Conservation (phyloP, 305 asterid species). For the Fraxinus nigra region DNA sequence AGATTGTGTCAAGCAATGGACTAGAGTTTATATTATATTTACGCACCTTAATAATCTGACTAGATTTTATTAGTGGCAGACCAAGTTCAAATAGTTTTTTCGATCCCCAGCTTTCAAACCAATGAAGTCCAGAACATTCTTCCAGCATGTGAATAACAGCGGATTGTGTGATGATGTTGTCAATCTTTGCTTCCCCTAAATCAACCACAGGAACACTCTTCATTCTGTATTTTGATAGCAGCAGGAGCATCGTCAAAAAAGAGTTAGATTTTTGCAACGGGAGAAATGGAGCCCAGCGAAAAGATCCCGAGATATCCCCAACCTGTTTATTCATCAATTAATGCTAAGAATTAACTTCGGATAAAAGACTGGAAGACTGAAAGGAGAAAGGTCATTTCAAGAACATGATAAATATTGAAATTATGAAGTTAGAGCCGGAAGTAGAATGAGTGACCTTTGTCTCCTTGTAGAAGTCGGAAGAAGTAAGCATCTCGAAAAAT, state of each 20-base stretch:
- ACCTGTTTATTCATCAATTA: slow-evolving; percentile 48
- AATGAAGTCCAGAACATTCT: slow-evolving; percentile 92
- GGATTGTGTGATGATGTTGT: slow-evolving; percentile 81
- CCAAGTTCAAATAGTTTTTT: slow-evolving; percentile 83
- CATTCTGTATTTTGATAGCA: slow-evolving; percentile 90
- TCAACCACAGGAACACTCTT: slow-evolving; percentile 92
- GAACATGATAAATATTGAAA: not conserved
- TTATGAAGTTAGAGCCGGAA: not conserved
- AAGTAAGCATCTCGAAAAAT: slow-evolving; percentile 78
- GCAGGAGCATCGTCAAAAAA: slow-evolving; percentile 88
- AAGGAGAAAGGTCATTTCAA: not conserved
- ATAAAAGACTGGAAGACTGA: not conserved
- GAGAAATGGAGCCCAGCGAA: slow-evolving; percentile 98
- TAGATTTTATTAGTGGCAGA: slow-evolving; percentile 70
- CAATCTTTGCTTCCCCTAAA: slow-evolving; percentile 74
- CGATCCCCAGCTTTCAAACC: slow-evolving; percentile 98
- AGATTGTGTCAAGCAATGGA: not conserved
- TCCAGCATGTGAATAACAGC: slow-evolving; percentile 94
- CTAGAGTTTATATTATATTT: slow-evolving; percentile 11
- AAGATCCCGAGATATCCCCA: slow-evolving; percentile 84
- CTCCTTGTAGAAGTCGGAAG: slow-evolving; percentile 83
- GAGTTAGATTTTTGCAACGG: slow-evolving; percentile 91
- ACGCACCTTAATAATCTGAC: slow-evolving; percentile 63
- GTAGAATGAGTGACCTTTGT: slow-evolving; percentile 55
- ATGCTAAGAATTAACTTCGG: not conserved